These are phyloP conservation scores for Dendrobium huoshanense DNA, from an alignment of 106 monocot species.

Conservation along the genomic window DNA sequence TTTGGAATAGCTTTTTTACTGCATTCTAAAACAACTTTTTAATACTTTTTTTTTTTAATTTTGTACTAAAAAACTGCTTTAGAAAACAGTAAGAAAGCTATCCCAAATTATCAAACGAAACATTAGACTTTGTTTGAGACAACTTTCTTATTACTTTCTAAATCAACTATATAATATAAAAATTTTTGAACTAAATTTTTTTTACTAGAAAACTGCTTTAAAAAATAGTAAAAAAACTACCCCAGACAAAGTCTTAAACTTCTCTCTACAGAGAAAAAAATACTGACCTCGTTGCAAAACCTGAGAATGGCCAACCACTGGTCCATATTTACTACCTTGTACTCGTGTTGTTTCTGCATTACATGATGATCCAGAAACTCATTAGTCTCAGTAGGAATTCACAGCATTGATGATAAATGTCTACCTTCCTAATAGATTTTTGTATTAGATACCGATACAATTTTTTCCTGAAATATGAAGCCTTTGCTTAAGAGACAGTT, in stretches of 20 bases:
- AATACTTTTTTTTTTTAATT: too few relatives aligned
- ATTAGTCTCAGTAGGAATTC: neutral
- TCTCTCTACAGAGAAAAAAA: neutral
- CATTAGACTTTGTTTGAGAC: too few relatives aligned
- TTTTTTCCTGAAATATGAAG: neutral
- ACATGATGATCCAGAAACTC: slow-evolving; percentile 2
- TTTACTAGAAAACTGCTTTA: too few relatives aligned
- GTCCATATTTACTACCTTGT: slow-evolving; percentile 95
- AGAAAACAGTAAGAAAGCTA: too few relatives aligned
- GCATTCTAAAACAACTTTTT: too few relatives aligned
- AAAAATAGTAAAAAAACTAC: too few relatives aligned
- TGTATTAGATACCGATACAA: neutral
- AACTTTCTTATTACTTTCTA: too few relatives aligned
- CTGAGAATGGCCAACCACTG: slow-evolving; percentile 83
- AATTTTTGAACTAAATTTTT: neutral
- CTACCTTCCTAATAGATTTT: too few relatives aligned
- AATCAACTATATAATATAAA: neutral
- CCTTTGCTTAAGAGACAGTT: neutral
- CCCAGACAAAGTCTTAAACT: neutral
- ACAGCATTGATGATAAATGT: neutral
- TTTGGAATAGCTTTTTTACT: neutral
- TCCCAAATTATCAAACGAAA: too few relatives aligned
- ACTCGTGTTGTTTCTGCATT: slow-evolving; percentile 71
- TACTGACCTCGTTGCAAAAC: slow-evolving; percentile 79
- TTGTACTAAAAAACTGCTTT: too few relatives aligned